Conservation (phyloP, 129 eudicot genomes). For the sunflower (Helianthus annuus) region HanXRQr2.0-SUNRISE NC_035436.2:126825555-126826054, state of each 20-base stretch:
- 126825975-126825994: too few relatives aligned
- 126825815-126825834: background rate
- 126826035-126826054: too few relatives aligned
- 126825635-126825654: background rate
- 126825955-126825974: background rate
- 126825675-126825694: background rate
- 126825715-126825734: slow-evolving; percentile 7
- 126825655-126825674: background rate
- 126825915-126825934: background rate
- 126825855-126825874: slow-evolving; percentile 1
- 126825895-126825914: slow-evolving; percentile 10
- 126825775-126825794: background rate
- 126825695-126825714: slow-evolving; percentile 12
- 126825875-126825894: slow-evolving; percentile 2
- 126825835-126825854: slow-evolving; percentile 4
- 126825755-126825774: slow-evolving; percentile 12
- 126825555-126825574: background rate
- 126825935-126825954: background rate
- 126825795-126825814: slow-evolving; percentile 1
- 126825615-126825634: background rate
- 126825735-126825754: slow-evolving; percentile 15
- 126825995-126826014: too few relatives aligned
- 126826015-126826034: too few relatives aligned
- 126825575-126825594: background rate
- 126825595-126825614: background rate